Evolutionary conservation across 2,329 filamentous ascomycete genomes (phyloP), one percentile per base, ranked within the genome.

Genomic region (Corinectria fuckeliana): DNA sequence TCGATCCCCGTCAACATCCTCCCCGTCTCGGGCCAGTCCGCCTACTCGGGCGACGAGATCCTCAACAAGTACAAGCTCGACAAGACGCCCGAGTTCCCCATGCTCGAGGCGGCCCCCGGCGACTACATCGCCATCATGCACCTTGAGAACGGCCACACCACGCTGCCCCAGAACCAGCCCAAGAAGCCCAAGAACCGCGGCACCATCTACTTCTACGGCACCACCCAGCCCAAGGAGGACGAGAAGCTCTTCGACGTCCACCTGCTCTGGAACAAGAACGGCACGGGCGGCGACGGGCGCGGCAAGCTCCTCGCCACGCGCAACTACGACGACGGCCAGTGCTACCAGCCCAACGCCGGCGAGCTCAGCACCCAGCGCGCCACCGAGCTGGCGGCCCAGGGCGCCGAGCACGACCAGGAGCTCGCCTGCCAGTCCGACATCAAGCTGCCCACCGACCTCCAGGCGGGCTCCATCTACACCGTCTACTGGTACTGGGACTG

Each of bases 401-500:
- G 86, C 58, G 76, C 81, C 49, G 73, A 82, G 26, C 82, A 82
- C 74, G 85, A 84, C 23, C 76, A 77, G 44, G 85, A 89, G 68
- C 80, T 93, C 50, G 88, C 84, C 79, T 98, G 95, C 77, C 93
- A 97, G 76, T 88, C 88, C 32, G 88, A 95, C 71, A 80, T 97
- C 47, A 82, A 88, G 70, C 80, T 99, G 13, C 95, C 95, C 0
- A 72, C 80, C 5, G 84, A 90, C 67, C 79, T 87, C 45, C 75
- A 83, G n/a, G 75, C 81, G 9, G 87, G 87, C 42, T 84, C 88
- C 26, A 82, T 83, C 25, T 91, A 93, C 74, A 94, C 92, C 3
- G 78, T 97, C 50, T 96, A 97, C 81, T 98, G 94, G 94, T 89
- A 97, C 44, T 98, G 95, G 95, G 90, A 96, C 75, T 99, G 93